A percentile compares a stretch with the other conserved stretches of the same genome.
phyloP scores from a whole-genome alignment of 345 rosid genomes.

The Euphorbia peplus region DNA sequence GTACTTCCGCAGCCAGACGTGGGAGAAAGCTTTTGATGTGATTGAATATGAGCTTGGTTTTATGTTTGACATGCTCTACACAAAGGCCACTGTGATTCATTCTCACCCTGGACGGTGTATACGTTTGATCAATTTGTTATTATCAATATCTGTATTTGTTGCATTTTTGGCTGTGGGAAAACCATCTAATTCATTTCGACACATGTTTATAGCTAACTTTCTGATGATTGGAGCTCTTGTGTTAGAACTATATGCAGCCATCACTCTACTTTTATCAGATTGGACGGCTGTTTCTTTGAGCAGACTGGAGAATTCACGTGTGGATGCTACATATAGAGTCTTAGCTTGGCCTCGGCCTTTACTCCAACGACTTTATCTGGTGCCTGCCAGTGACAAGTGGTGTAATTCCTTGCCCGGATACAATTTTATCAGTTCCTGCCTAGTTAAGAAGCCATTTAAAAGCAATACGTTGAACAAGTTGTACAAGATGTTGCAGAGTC shows the following conservation, averaged over 20 bases:
- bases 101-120: constrained; percentile 4
- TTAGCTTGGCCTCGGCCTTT: background rate
- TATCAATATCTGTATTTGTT: constrained; percentile 10
- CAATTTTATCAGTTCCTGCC: background rate
- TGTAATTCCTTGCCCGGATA: background rate
- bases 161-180: constrained; percentile 7
- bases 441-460: background rate
- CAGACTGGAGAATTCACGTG: background rate
- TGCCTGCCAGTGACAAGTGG: background rate
- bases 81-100: constrained; percentile 17
- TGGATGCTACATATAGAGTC: background rate
- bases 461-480: background rate
- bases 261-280: constrained; percentile 14
- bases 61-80: constrained; percentile 36
- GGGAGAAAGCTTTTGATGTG: constrained; percentile 28
- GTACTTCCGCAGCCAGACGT: background rate
- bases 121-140: constrained; percentile 11
- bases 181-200: background rate
- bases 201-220: constrained; percentile 9
- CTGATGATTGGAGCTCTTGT: constrained; percentile 15
- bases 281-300: constrained; percentile 17
- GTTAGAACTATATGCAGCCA: constrained; percentile 12
- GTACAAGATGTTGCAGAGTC: background rate
- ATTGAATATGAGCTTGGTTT: constrained; percentile 36
- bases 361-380: background rate